phyloP scores from a whole-genome alignment of 164 flowering plant species.

The Magnolia changhungtana region DNA sequence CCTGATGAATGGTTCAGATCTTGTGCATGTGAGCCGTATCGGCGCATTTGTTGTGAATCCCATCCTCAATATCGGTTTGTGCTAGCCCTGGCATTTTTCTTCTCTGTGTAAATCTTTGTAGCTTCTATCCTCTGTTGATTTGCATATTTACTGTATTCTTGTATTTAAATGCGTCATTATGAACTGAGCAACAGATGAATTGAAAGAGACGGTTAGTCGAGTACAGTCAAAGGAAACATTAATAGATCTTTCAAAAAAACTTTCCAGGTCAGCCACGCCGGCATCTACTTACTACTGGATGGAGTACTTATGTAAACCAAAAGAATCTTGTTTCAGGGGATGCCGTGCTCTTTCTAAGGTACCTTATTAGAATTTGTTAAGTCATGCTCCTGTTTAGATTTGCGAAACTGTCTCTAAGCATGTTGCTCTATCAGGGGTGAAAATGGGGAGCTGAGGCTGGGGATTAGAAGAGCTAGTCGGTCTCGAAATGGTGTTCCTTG shows the following conservation, averaged over 20 bases:
- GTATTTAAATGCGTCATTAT: no score
- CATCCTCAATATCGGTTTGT: no score
- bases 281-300: conserved; percentile 94
- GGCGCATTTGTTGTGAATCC: no score
- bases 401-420: background rate
- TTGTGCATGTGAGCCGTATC: no score
- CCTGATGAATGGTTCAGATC: no score
- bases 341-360: conserved; percentile 37
- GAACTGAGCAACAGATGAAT: no score
- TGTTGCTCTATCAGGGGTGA: conserved; percentile 54
- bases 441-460: conserved; percentile 82
- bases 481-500: conserved; percentile 68
- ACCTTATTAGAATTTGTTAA: background rate
- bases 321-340: conserved; percentile 71
- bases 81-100: no score
- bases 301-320: conserved; percentile 90
- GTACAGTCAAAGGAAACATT: no score
- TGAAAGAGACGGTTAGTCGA: no score
- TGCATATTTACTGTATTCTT: no score
- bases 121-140: no score
- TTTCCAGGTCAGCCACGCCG: conserved; percentile 89
- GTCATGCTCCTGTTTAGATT: conserved; percentile 7
- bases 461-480: conserved; percentile 75
- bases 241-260: background rate
- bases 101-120: no score